These are phyloP conservation scores for Recurvomyces mirabilis DNA, from an alignment of 495 filamentous ascomycete species.

Conservation along the genomic window DNA sequence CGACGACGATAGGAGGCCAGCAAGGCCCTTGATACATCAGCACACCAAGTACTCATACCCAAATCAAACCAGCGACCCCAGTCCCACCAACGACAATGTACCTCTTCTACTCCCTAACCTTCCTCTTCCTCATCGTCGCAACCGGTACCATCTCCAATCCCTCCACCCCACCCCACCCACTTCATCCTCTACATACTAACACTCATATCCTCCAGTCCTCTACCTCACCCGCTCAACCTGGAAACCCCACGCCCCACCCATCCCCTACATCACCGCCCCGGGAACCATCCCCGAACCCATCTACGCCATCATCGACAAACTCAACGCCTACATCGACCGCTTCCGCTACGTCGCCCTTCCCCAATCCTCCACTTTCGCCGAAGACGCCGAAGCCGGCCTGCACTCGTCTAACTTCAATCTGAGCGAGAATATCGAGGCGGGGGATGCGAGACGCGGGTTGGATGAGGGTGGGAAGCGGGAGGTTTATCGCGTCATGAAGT, in stretches of 20 bases:
- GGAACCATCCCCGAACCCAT: constrained; percentile 43
- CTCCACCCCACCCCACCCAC: neutral
- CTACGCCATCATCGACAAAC: constrained; percentile 11
- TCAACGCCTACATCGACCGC: constrained; percentile 27
- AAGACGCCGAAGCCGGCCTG: constrained; percentile 76
- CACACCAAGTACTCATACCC: too few species aligned
- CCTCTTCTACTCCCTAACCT: constrained; percentile 60
- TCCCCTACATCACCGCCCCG: constrained; percentile 41
- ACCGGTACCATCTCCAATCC: constrained; percentile 27
- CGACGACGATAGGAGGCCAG: neutral
- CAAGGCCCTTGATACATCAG: too few species aligned
- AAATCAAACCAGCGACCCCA: too few species aligned
- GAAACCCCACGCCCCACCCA: constrained; percentile 42
- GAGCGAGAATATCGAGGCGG: constrained; percentile 58
- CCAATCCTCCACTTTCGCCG: constrained; percentile 47
- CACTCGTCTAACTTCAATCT: constrained; percentile 74
- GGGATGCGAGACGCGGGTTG: constrained; percentile 67
- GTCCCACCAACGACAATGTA: constrained; percentile 47
- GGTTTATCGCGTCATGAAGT: constrained; percentile 80
- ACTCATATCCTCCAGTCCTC: constrained; percentile 47
- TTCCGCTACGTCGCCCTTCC: constrained; percentile 62
- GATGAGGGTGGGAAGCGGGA: constrained; percentile 69
- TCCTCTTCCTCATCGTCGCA: constrained; percentile 37
- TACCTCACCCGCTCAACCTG: constrained; percentile 73
- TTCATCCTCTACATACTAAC: neutral